Evolutionary conservation across 345 rosid genomes (phyloP).

Genomic region (Chamaenerion angustifolium): DNA sequence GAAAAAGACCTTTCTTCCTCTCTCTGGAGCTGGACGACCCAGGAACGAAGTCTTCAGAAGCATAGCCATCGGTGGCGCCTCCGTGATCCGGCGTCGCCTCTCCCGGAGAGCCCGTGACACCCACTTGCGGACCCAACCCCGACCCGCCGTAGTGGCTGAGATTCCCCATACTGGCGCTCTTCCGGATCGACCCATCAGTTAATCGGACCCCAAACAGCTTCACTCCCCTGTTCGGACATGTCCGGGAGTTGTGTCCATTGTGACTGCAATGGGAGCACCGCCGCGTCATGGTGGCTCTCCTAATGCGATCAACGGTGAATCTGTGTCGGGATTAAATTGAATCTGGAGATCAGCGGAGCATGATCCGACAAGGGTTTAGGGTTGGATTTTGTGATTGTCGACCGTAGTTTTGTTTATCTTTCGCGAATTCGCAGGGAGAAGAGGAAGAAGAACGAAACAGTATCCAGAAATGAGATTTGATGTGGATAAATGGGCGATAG

Average conservation of each 20-base stretch:
- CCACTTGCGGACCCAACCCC: constrained; percentile 33
- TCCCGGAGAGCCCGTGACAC: constrained; percentile 13
- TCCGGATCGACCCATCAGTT: constrained; percentile 91
- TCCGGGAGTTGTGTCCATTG: constrained; percentile 97
- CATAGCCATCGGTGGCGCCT: constrained; percentile 53
- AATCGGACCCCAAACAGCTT: constrained; percentile 89
- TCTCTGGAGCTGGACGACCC: constrained; percentile 82
- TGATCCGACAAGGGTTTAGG: constrained; percentile 4
- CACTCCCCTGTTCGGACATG: constrained; percentile 92
- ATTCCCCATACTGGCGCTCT: constrained; percentile 97
- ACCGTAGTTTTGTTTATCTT: too few relatives aligned
- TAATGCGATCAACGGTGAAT: constrained; percentile 6
- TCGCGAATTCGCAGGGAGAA: background rate
- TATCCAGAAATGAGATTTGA: constrained; percentile 1
- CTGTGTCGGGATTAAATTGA: background rate
- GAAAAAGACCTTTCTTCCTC: constrained; percentile 63
- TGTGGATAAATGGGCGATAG: background rate
- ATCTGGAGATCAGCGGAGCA: constrained; percentile 1
- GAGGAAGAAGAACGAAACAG: background rate
- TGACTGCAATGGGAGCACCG: constrained; percentile 98
- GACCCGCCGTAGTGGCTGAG: constrained; percentile 59
- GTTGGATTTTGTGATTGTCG: background rate
- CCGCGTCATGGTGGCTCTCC: constrained; percentile 47
- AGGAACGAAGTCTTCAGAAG: constrained; percentile 89
- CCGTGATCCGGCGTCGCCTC: constrained; percentile 50